Percentiles rank a stretch among this genome's conserved stretches.
These are phyloP conservation scores for Cladorrhinum sp. DNA, from an alignment of 2,329 filamentous ascomycete genomes.

Conservation along the genomic window DNA sequence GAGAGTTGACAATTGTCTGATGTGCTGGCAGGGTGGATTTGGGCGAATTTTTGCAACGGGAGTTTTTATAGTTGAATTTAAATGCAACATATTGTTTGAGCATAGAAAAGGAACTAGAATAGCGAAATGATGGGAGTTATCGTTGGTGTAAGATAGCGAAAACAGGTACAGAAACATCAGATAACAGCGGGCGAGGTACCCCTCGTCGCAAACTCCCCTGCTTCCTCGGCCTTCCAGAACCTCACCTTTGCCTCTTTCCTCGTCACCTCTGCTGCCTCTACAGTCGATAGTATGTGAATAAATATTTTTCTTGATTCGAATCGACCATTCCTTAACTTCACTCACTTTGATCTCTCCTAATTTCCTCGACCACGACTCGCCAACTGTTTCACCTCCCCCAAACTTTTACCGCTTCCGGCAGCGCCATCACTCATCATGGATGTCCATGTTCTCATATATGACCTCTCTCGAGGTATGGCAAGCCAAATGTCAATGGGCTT, in stretches of 20 bases:
- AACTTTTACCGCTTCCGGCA: background rate
- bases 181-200: slow-evolving; percentile 7
- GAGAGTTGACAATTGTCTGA: background rate
- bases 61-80: background rate
- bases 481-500: slow-evolving; percentile 52
- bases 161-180: slow-evolving; percentile 4
- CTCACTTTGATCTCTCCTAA: background rate
- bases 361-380: background rate
- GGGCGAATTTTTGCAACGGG: background rate
- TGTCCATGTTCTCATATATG: slow-evolving; percentile 74
- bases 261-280: slow-evolving; percentile 25
- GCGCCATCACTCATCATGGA: slow-evolving; percentile 53
- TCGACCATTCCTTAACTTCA: background rate
- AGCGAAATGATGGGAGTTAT: background rate
- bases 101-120: background rate
- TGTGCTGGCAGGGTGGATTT: background rate
- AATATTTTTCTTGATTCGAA: background rate
- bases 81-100: background rate
- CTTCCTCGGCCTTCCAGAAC: slow-evolving; percentile 24
- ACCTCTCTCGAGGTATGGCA: slow-evolving; percentile 64
- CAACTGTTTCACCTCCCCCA: background rate
- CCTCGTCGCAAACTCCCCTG: background rate
- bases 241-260: slow-evolving; percentile 10
- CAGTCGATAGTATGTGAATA: background rate
- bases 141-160: background rate